phyloP scores from a whole-genome alignment of 1,284 basidiomycete species.

The Microbotryomycetes sp. region DNA sequence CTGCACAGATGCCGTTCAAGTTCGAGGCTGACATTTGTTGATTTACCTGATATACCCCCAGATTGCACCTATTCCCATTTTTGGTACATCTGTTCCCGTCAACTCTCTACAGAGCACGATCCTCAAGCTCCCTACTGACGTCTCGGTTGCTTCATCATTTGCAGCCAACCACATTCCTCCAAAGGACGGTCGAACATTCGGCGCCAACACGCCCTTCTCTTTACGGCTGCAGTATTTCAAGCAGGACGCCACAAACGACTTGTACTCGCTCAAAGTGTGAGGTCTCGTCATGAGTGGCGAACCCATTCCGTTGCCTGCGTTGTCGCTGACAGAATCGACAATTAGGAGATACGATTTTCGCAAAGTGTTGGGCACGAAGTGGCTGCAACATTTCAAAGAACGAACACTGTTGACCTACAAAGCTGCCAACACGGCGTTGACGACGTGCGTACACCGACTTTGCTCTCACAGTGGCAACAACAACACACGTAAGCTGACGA shows the following conservation, averaged over 20 bases:
- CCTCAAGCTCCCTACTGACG: neutral
- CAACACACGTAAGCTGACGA: neutral
- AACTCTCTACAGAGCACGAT: too few relatives aligned
- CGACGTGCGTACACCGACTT: constrained; percentile 11
- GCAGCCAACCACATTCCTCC: constrained; percentile 32
- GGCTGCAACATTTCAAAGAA: constrained; percentile 20
- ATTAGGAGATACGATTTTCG: constrained; percentile 12
- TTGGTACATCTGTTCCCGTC: constrained; percentile 10
- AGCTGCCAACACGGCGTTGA: constrained; percentile 22
- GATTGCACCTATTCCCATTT: constrained; percentile 17
- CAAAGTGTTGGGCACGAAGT: constrained; percentile 19
- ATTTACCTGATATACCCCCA: neutral
- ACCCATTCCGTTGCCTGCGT: neutral
- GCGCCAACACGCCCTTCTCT: neutral
- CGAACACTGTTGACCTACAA: constrained; percentile 18
- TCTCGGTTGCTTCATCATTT: neutral
- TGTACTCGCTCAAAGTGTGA: constrained; percentile 16
- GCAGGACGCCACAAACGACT: constrained; percentile 8
- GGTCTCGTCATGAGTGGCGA: neutral
- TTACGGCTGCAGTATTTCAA: constrained; percentile 1
- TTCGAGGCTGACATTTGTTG: neutral
- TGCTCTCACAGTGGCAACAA: neutral
- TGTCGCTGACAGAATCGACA: neutral
- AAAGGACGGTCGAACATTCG: constrained; percentile 9
- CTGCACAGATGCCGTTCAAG: too few relatives aligned